Conservation (phyloP, 345 rosid genomes). For the Populus pruinosa region DNA sequence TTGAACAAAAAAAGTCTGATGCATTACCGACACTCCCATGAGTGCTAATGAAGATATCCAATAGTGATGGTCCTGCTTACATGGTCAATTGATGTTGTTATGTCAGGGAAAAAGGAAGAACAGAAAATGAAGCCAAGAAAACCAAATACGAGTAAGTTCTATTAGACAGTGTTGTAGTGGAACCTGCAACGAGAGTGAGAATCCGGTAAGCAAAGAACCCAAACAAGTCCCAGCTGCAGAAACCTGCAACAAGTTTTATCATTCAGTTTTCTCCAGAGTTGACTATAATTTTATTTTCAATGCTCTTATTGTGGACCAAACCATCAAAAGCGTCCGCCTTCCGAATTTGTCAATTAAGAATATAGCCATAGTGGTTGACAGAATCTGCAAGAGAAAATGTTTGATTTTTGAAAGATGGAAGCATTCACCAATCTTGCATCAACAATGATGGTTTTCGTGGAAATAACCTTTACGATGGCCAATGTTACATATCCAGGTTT, state of each 20-base stretch:
- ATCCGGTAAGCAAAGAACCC: slow-evolving; percentile 36
- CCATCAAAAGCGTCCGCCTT: slow-evolving; percentile 48
- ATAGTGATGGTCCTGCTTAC: background rate
- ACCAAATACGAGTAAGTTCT: background rate
- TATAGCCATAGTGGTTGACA: slow-evolving; percentile 36
- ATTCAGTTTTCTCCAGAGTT: too few species aligned
- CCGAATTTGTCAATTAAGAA: slow-evolving; percentile 42
- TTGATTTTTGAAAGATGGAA: background rate
- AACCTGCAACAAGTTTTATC: slow-evolving; percentile 20
- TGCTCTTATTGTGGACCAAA: background rate
- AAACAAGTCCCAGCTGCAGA: slow-evolving; percentile 40
- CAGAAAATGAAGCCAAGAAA: too few species aligned
- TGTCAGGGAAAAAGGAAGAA: too few species aligned
- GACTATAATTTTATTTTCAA: background rate
- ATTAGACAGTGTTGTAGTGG: background rate
- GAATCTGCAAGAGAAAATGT: slow-evolving; percentile 39
- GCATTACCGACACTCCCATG: too few species aligned
- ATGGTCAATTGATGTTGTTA: background rate
- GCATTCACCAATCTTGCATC: too few species aligned
- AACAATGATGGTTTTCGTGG: background rate
- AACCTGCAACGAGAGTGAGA: slow-evolving; percentile 46
- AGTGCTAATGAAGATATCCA: too few species aligned
- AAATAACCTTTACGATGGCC: too few species aligned
- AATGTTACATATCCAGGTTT: too few species aligned
- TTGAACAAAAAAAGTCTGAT: too few species aligned